phyloP scores from a whole-genome alignment of 1,284 basidiomycete genomes.

The Trametes sp. region DNA sequence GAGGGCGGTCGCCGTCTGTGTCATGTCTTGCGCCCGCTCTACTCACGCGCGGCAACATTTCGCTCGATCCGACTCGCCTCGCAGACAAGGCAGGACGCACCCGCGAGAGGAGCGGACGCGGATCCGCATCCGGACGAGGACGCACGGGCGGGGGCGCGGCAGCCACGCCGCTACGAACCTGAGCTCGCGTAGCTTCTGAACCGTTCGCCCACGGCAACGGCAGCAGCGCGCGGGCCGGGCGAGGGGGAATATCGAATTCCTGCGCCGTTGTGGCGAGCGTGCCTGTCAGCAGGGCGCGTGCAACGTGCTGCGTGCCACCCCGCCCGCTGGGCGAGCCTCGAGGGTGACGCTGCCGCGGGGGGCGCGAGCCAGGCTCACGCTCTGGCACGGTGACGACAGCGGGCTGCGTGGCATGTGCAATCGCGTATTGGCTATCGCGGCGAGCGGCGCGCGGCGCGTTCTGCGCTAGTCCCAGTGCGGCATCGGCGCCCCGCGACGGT shows the following conservation, averaged over 20 bases:
- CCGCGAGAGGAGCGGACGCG: background rate
- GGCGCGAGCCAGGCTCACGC: background rate
- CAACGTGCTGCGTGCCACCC: background rate
- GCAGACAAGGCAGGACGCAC: background rate
- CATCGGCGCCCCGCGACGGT: conserved; percentile 10
- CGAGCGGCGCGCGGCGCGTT: background rate
- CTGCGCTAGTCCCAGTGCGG: conserved; percentile 1
- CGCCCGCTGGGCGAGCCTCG: no score
- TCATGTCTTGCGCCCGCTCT: no score
- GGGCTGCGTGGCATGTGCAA: background rate
- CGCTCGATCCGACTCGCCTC: background rate
- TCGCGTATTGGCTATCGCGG: background rate
- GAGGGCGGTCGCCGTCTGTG: background rate
- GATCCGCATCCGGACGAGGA: conserved; percentile 3
- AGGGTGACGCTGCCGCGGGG: no score
- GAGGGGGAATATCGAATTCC: conserved; percentile 17
- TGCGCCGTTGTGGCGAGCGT: conserved; percentile 20
- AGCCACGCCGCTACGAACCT: conserved; percentile 26
- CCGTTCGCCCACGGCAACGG: background rate
- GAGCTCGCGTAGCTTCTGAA: conserved; percentile 17
- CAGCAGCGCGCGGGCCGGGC: conserved; percentile 5
- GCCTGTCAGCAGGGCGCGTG: conserved; percentile 23
- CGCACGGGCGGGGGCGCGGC: conserved; percentile 11
- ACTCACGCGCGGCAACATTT: background rate
- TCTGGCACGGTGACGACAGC: conserved; percentile 3